A percentile compares a stretch with the other conserved stretches of the same genome.
phyloP scores from a whole-genome alignment of 345 rosid species.

The Citrus sp. region DNA sequence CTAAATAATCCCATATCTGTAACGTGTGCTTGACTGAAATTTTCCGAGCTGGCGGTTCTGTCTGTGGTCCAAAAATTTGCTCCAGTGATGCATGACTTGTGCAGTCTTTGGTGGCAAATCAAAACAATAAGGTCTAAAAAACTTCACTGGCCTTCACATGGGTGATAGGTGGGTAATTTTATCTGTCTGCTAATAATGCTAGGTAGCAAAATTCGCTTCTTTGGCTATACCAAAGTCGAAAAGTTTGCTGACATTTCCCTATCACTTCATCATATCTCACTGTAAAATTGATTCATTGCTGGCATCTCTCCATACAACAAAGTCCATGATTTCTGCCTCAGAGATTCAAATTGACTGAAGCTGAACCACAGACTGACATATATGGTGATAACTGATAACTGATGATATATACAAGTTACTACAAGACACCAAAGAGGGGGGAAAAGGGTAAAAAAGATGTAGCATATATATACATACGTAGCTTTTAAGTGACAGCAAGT shows the following conservation, averaged over 20 bases:
- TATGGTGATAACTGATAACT: neutral
- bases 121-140: neutral
- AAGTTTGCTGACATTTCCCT: constrained; percentile 11
- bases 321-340: neutral
- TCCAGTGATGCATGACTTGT: neutral
- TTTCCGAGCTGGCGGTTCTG: neutral
- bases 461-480: neutral
- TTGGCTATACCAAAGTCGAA: neutral
- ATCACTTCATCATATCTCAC: neutral
- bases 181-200: neutral
- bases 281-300: neutral
- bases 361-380: neutral
- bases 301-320: neutral
- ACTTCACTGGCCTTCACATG: constrained; percentile 9
- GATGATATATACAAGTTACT: neutral
- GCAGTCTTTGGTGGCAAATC: neutral
- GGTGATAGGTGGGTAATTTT: neutral
- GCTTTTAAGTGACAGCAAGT: constrained; percentile 1
- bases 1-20: neutral
- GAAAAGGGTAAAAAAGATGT: neutral
- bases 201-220: neutral
- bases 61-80: constrained; percentile 13
- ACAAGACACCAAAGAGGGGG: neutral
- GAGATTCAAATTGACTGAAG: neutral
- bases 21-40: neutral